Evolutionary conservation across 2,329 filamentous ascomycete genomes (phyloP).

Genomic region (Phialophora expanda): DNA sequence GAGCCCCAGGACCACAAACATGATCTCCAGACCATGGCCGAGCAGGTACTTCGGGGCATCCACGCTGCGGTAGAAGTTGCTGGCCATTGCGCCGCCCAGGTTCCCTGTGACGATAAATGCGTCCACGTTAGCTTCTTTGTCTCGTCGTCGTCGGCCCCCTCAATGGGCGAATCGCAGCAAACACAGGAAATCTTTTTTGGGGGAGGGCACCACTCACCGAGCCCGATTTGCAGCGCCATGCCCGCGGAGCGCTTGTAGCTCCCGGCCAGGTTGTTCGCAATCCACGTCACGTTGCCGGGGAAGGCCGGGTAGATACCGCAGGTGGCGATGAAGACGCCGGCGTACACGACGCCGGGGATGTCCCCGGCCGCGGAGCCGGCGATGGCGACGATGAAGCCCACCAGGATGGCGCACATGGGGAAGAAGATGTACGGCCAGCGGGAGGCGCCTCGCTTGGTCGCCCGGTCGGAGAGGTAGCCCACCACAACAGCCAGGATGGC

Average conservation of each 20-base stretch:
- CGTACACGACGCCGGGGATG: conserved; percentile 53
- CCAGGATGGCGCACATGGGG: conserved; percentile 59
- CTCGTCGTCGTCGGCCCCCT: no score
- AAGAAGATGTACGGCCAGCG: conserved; percentile 61
- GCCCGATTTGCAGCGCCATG: conserved; percentile 62
- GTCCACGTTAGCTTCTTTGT: background rate
- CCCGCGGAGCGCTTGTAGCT: conserved; percentile 63
- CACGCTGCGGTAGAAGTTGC: conserved; percentile 68
- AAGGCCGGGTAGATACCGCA: conserved; percentile 56
- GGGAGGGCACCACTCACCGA: background rate
- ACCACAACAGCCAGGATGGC: conserved; percentile 48
- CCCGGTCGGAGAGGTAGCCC: conserved; percentile 63
- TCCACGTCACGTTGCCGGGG: conserved; percentile 59
- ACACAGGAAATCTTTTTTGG: background rate
- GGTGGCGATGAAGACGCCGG: conserved; percentile 55
- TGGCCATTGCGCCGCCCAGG: conserved; percentile 63
- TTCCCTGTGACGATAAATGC: conserved; percentile 44
- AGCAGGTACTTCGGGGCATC: conserved; percentile 58
- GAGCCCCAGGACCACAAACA: conserved; percentile 56
- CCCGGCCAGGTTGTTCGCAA: conserved; percentile 64
- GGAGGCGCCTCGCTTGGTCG: conserved; percentile 49
- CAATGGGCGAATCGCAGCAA: no score
- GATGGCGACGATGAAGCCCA: conserved; percentile 62
- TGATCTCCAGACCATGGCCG: conserved; percentile 59
- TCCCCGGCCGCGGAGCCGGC: conserved; percentile 42